These are phyloP conservation scores for Boletellus emodensis DNA, from an alignment of 768 basidiomycete species.

Conservation along the genomic window DNA sequence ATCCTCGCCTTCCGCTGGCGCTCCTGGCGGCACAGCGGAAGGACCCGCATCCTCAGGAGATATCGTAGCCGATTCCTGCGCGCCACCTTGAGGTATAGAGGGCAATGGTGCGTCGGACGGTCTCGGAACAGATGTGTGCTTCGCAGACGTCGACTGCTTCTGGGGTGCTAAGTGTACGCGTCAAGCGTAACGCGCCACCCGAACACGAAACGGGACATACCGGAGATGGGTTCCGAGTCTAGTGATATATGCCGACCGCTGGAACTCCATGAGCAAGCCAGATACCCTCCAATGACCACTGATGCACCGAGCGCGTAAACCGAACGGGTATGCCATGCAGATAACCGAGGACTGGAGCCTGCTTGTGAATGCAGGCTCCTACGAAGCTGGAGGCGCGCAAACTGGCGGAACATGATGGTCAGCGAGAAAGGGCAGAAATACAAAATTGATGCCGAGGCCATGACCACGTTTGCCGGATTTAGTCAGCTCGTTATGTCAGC, in stretches of 20 bases:
- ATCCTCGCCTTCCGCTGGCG: conserved; percentile 18
- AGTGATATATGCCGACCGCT: conserved; percentile 42
- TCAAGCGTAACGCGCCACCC: neutral
- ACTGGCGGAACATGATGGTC: conserved; percentile 49
- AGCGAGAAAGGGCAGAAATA: neutral
- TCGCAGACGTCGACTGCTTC: conserved; percentile 8
- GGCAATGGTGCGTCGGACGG: conserved; percentile 20
- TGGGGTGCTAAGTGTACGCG: conserved; percentile 14
- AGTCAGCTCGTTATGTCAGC: conserved; percentile 25
- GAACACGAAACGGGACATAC: conserved; percentile 17
- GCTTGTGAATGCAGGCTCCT: conserved; percentile 48
- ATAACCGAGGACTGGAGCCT: conserved; percentile 16
- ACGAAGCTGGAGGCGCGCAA: conserved; percentile 50
- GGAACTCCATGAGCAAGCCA: conserved; percentile 46
- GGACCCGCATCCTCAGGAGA: conserved; percentile 4
- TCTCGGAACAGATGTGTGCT: conserved; percentile 1
- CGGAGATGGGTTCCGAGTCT: conserved; percentile 37
- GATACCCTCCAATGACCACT: conserved; percentile 41
- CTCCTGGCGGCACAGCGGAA: conserved; percentile 6
- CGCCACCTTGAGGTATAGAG: conserved; percentile 8
- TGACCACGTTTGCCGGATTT: conserved; percentile 8
- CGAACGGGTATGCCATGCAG: conserved; percentile 26
- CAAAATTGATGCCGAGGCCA: conserved; percentile 22
- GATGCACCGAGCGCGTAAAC: conserved; percentile 43
- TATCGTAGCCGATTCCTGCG: conserved; percentile 13